Conservation (phyloP, 306 rosid species). For the Vachellia collinsii region DNA sequence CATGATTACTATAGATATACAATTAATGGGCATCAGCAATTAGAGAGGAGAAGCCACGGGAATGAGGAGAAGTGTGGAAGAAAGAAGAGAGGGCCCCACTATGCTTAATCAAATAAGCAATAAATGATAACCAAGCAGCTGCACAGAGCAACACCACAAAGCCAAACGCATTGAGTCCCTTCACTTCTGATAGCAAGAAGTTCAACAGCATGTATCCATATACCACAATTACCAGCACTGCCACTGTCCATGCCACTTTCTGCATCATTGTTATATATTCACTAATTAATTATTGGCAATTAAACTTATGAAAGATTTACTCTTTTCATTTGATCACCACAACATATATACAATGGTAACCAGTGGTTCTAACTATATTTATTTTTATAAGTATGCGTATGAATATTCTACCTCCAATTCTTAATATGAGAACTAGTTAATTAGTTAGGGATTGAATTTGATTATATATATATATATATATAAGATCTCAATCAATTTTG, state of each 20-base stretch:
- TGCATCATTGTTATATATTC: slow-evolving; percentile 23
- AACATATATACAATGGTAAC: background rate
- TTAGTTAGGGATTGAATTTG: no score
- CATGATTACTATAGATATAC: background rate
- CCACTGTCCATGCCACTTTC: slow-evolving; percentile 53
- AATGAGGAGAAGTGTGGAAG: slow-evolving; percentile 34
- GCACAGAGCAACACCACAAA: slow-evolving; percentile 43
- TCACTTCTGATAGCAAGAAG: slow-evolving; percentile 52
- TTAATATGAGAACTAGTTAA: no score
- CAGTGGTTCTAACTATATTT: background rate
- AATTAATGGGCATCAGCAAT: slow-evolving; percentile 3
- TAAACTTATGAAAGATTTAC: background rate
- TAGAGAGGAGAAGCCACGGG: slow-evolving; percentile 45
- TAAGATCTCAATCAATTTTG: no score
- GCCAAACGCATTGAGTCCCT: slow-evolving; percentile 44
- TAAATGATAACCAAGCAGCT: slow-evolving; percentile 48
- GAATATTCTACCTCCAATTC: no score
- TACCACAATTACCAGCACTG: slow-evolving; percentile 46
- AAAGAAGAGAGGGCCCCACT: slow-evolving; percentile 52
- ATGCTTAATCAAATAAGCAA: slow-evolving; percentile 45
- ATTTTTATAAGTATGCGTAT: no score
- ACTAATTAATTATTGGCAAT: background rate
- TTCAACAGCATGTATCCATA: slow-evolving; percentile 54
- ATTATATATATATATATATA: no score
- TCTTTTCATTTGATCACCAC: background rate